Base-by-base conservation (phyloP, 1,139 yeast genomes). In the Kurtzmaniella quercitrusa region DNA sequence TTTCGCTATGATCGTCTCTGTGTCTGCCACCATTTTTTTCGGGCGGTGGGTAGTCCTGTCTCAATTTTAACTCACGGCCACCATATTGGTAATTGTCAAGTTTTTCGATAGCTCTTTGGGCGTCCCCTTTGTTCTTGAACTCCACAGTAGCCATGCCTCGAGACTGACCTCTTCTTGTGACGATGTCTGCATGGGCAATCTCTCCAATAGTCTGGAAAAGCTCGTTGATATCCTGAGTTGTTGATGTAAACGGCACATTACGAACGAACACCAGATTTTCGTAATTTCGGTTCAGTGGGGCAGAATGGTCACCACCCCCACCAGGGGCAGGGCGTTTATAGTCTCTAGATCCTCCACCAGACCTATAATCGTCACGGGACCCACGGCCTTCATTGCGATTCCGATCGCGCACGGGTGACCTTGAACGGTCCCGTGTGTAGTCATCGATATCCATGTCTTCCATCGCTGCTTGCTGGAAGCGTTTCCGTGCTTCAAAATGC, bases 101-200 rank as follows among this genome's bases (percentile, higher is more conserved):
- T 53, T 79, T 75, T 43, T 72, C 69, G 52, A 93, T 89, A 19
- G 98, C 98, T 34, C 70, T 74, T 44, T 75, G 77, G 2, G 91
- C 98, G 47, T 82, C 88, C 18, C 78, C 83, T 45, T 75, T 71
- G 43, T 73, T 71, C 12, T 81, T 71, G 58, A 85, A 93, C 63
- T 93, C 98, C 36, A 93, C 97, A 16, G 96, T 88, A 42, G 91
- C 94, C 93, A 84, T 85, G 50, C 98, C 91, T 68, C 94, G 73
- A 63, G 91, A 85, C 56, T 88, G 87, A 45, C 95, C 95, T 53
- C 85, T 78, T 46, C 79, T 75, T n/a, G 85, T 82, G 45, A 91
- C 85, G 44, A 93, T 85, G 60, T 91, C 97, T 2, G 97, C 96
- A 52, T 89, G 79, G 16, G 85, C 76, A 41, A 93, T 88, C 33